Percentiles rank a stretch among this genome's conserved stretches.
phyloP scores from a whole-genome alignment of 495 filamentous ascomycete species.

The Halenospora varia region DNA sequence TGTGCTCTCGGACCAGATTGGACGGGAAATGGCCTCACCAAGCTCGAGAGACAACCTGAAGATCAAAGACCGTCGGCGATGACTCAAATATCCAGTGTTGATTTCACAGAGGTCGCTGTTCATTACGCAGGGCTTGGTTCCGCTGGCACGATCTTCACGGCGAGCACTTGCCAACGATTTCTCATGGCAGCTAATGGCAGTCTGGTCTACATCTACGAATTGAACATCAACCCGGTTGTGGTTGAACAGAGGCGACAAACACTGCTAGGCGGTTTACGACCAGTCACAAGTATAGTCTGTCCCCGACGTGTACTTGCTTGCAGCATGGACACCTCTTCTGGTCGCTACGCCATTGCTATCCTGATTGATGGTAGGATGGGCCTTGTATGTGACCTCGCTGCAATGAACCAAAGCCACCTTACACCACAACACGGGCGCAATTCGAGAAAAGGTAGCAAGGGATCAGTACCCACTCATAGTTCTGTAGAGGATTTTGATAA shows the following conservation, averaged over 20 bases:
- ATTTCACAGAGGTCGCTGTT: slow-evolving; percentile 32
- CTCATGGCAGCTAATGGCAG: slow-evolving; percentile 53
- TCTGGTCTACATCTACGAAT: slow-evolving; percentile 57
- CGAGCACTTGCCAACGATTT: slow-evolving; percentile 58
- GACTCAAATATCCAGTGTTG: slow-evolving; percentile 13
- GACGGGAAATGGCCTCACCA: slow-evolving; percentile 37
- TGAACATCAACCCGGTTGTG: slow-evolving; percentile 28
- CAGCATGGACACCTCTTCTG: slow-evolving; percentile 58
- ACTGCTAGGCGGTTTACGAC: slow-evolving; percentile 31
- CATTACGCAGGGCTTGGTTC: slow-evolving; percentile 16
- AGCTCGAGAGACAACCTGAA: slow-evolving; percentile 7
- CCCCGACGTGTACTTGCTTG: slow-evolving; percentile 55
- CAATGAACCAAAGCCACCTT: slow-evolving; percentile 1
- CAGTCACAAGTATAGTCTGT: slow-evolving; percentile 54
- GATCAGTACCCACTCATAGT: too few relatives aligned
- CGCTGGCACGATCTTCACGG: slow-evolving; percentile 40
- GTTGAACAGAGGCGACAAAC: slow-evolving; percentile 10
- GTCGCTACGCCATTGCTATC: slow-evolving; percentile 55
- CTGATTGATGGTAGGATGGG: slow-evolving; percentile 60
- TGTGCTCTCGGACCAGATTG: slow-evolving; percentile 51
- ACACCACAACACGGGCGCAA: too few relatives aligned
- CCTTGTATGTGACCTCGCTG: slow-evolving; percentile 54
- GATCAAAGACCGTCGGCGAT: slow-evolving; percentile 24
- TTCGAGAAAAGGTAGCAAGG: too few relatives aligned
- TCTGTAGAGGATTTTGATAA: too few relatives aligned